phyloP scores from a whole-genome alignment of 2,329 filamentous ascomycete genomes.

The Pezicula rhizophila region DNA sequence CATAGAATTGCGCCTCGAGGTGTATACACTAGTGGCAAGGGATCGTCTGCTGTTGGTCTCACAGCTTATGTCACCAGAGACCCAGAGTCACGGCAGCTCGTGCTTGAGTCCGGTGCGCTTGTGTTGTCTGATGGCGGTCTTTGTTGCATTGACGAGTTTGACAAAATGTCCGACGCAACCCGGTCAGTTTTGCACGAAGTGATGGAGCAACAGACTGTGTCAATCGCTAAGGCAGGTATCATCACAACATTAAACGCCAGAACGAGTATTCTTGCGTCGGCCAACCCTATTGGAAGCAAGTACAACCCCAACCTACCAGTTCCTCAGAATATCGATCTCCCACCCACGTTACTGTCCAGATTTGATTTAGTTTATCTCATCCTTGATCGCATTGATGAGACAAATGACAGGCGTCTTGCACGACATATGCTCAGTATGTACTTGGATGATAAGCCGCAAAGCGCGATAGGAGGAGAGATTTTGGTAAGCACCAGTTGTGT shows the following conservation, averaged over 20 bases:
- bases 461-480: conserved; percentile 70
- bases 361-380: conserved; percentile 98
- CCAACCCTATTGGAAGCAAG: conserved; percentile 95
- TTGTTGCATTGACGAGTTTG: conserved; percentile 75
- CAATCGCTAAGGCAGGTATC: conserved; percentile 72
- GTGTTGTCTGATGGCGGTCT: conserved; percentile 70
- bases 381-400: conserved; percentile 88
- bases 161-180: conserved; percentile 73
- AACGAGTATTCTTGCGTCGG: conserved; percentile 91
- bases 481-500: conserved; percentile 51
- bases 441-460: conserved; percentile 87
- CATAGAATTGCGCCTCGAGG: conserved; percentile 95
- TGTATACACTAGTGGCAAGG: conserved; percentile 72
- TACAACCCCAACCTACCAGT: conserved; percentile 96
- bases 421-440: conserved; percentile 96
- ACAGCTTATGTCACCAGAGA: conserved; percentile 74
- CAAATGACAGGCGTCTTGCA: conserved; percentile 78
- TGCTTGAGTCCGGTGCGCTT: conserved; percentile 68
- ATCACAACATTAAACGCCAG: conserved; percentile 89
- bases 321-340: conserved; percentile 95
- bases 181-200: conserved; percentile 73
- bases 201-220: conserved; percentile 76
- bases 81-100: conserved; percentile 66
- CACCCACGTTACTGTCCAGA: conserved; percentile 87
- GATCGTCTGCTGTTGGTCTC: conserved; percentile 69